phyloP scores from a whole-genome alignment of 2,329 filamentous ascomycete genomes.

The Truncatella angustata region DNA sequence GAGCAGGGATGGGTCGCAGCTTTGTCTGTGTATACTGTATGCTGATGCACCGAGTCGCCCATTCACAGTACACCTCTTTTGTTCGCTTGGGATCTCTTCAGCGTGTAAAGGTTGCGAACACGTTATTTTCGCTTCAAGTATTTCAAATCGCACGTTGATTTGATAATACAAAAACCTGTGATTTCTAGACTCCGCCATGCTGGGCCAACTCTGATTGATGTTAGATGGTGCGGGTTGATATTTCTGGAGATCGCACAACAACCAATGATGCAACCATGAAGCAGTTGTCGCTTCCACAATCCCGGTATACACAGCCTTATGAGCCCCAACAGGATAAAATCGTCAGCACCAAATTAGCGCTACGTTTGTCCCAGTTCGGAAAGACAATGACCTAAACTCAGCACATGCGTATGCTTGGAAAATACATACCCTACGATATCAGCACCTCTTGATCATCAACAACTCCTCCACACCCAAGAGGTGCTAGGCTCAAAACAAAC shows the following conservation, averaged over 20 bases:
- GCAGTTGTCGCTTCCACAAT: neutral
- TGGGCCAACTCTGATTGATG: neutral
- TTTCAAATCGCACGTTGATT: too few species aligned
- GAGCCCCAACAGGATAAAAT: neutral
- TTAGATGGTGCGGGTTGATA: neutral
- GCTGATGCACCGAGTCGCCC: too few species aligned
- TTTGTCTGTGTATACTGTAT: too few species aligned
- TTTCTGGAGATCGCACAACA: constrained; percentile 1
- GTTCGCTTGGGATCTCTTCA: too few species aligned
- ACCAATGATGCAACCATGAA: constrained; percentile 2
- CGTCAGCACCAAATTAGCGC: neutral
- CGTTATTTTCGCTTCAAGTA: too few species aligned
- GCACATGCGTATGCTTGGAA: neutral
- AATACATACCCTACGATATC: too few species aligned
- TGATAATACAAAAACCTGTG: neutral
- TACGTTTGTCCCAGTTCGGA: neutral
- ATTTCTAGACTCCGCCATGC: neutral
- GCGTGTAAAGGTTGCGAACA: too few species aligned
- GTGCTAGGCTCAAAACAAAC: too few species aligned
- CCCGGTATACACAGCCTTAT: neutral
- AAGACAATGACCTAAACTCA: neutral
- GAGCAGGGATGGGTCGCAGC: too few species aligned
- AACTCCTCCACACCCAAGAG: too few species aligned
- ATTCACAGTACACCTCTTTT: too few species aligned
- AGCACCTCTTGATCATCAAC: neutral